Percentiles rank a stretch among this genome's conserved stretches.
Conservation (phyloP, 2,329 filamentous ascomycete genomes). For the Botrytis tulipae region DNA sequence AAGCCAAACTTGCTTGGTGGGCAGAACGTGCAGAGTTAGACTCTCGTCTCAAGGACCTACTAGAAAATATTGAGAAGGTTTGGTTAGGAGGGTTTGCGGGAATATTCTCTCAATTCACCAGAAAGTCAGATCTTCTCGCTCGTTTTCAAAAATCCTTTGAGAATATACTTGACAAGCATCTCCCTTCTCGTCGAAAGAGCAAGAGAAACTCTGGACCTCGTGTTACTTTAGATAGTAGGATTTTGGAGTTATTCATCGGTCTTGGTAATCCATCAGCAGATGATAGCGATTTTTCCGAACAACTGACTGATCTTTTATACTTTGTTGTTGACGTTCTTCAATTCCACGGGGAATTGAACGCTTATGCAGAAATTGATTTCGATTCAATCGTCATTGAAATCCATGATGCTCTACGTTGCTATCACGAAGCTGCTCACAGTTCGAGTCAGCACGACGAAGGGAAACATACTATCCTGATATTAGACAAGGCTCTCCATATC, state of each 20-base stretch:
- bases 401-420: constrained; percentile 76
- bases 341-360: constrained; percentile 93
- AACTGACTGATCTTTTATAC: constrained; percentile 87
- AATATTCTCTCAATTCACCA: constrained; percentile 76
- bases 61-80: constrained; percentile 83
- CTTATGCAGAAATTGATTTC: constrained; percentile 97
- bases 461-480: constrained; percentile 78
- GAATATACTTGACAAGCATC: constrained; percentile 74
- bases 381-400: constrained; percentile 87
- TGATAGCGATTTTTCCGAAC: constrained; percentile 76
- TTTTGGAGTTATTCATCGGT: constrained; percentile 85
- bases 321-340: constrained; percentile 96
- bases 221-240: constrained; percentile 58
- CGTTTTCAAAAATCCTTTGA: constrained; percentile 78
- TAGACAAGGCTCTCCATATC: constrained; percentile 85
- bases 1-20: constrained; percentile 86
- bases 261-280: constrained; percentile 70
- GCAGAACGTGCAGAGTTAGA: constrained; percentile 79
- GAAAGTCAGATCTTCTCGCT: constrained; percentile 62
- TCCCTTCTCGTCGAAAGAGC: constrained; percentile 74
- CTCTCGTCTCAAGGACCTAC: constrained; percentile 68
- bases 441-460: constrained; percentile 40
- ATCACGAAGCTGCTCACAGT: constrained; percentile 56
- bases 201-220: constrained; percentile 49
- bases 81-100: constrained; percentile 96